Conservation (phyloP, 805 yeast genomes). For the Sugiyamaella mastotermitis region DNA sequence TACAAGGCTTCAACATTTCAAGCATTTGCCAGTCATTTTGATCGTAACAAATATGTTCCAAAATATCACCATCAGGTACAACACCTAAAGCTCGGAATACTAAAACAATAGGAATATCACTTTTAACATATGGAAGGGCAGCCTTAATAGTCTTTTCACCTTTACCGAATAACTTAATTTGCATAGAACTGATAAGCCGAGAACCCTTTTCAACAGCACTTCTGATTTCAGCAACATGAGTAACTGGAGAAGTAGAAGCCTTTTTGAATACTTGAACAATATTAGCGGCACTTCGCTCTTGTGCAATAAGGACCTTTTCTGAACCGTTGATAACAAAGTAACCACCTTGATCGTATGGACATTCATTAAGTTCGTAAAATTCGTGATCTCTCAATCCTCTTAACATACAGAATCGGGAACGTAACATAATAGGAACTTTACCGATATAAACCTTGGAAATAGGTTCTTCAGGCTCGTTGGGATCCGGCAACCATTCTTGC, state of each 20-base stretch:
- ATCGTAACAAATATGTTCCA: slow-evolving; percentile 97
- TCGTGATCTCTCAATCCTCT: slow-evolving; percentile 88
- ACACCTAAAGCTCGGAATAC: slow-evolving; percentile 97
- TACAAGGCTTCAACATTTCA: slow-evolving; percentile 98
- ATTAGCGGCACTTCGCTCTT: slow-evolving; percentile 97
- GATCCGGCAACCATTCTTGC: slow-evolving; percentile 49
- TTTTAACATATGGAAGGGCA: slow-evolving; percentile 91
- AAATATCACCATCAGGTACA: slow-evolving; percentile 97
- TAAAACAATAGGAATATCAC: slow-evolving; percentile 94
- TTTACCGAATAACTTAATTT: slow-evolving; percentile 84
- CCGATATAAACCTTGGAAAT: slow-evolving; percentile 89
- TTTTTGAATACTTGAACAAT: slow-evolving; percentile 97
- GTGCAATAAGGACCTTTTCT: slow-evolving; percentile 96
- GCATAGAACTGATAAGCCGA: slow-evolving; percentile 87
- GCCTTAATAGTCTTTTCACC: slow-evolving; percentile 86
- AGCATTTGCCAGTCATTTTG: slow-evolving; percentile 99
- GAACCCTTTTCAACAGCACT: slow-evolving; percentile 97
- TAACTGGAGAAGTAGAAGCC: slow-evolving; percentile 94
- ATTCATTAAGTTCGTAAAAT: slow-evolving; percentile 90
- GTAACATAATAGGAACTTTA: slow-evolving; percentile 94
- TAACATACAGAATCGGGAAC: slow-evolving; percentile 92
- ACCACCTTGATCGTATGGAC: slow-evolving; percentile 99
- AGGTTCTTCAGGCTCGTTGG: slow-evolving; percentile 54
- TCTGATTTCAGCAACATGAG: slow-evolving; percentile 94
- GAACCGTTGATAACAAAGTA: slow-evolving; percentile 97